These are phyloP conservation scores for Backusella liffmaniae DNA, from an alignment of 192 early-diverging fungal genomes.

Conservation along the genomic window DNA sequence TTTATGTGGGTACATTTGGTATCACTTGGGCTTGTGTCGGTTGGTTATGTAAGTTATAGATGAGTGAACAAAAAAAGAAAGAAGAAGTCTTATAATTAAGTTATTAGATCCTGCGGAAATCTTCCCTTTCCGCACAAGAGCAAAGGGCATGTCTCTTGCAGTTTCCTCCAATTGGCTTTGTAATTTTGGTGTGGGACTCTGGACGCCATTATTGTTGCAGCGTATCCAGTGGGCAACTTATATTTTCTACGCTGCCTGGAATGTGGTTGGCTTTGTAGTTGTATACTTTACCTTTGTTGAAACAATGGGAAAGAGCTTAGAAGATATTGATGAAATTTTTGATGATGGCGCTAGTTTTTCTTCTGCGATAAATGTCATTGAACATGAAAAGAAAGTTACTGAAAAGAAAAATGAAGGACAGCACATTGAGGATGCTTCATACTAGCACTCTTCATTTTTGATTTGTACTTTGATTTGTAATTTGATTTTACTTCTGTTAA, in stretches of 20 bases:
- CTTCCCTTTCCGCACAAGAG: conserved; percentile 79
- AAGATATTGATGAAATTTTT: conserved; percentile 45
- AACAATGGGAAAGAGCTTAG: conserved; percentile 44
- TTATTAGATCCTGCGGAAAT: conserved; percentile 75
- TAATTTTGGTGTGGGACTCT: conserved; percentile 3
- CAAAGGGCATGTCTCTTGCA: conserved; percentile 77
- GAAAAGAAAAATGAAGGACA: not conserved
- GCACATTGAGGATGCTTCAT: not conserved
- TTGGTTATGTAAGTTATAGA: conserved; percentile 12
- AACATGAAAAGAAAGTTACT: not conserved
- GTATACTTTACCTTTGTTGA: not conserved
- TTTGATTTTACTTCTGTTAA: not conserved
- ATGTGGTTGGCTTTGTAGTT: conserved; percentile 5
- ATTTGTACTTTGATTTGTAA: not conserved
- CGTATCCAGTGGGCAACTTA: conserved; percentile 16
- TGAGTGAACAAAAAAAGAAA: not conserved
- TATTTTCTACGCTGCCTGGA: conserved; percentile 21
- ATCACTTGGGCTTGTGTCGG: conserved; percentile 25
- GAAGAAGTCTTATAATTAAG: not conserved
- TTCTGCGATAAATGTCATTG: not conserved
- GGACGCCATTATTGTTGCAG: not conserved
- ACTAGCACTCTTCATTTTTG: not conserved
- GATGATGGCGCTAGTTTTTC: conserved; percentile 16
- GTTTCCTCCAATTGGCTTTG: conserved; percentile 81
- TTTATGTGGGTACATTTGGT: conserved; percentile 2